Evolutionary conservation across 1,284 basidiomycete species (phyloP), one percentile per base, ranked within the genome.

Genomic region (Peniophora sp.): DNA sequence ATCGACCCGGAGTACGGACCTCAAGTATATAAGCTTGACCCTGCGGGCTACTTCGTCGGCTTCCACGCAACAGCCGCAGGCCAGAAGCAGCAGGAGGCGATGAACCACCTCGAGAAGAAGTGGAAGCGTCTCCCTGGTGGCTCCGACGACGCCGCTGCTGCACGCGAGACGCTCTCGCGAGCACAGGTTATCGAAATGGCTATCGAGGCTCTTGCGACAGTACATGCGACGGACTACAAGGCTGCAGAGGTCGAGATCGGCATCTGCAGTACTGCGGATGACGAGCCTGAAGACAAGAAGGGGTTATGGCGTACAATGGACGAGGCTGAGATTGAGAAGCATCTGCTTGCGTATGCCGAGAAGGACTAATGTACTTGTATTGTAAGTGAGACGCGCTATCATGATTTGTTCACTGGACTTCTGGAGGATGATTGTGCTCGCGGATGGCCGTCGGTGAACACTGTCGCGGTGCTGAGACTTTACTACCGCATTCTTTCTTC

Each of bases 21-120:
- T 12, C 96, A 97, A 69, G 82, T 90, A 61, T 99, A 97, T 80
- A 97, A 97, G 71, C 85, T 99, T 53, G 97, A 99, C 66, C 97
- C 97, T 5, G 97, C 97, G 1, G 97, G 97, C 2, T 98, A 97
- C 74, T 99, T 94, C 66, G 92, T 97, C 43, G 97, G 97, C 1
- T 99, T 96, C 76, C 93, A 97, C 60, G 97, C 96, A 18, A 97
- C 96, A 2, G 85, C 95, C 0, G 86, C 93, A 1, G 97, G 97
- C 1, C 92, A 96, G 68, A 99, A 99, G 64, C 96, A 99, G 64
- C 95, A 97, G 60, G 97, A 99, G 65, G 94, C 94, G 3, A 97
- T 95, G 83, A 99, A 98, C 69, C 90, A 92, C 63, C 76, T 99
- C 51, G 97, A 99, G 74, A 99, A 99, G 76, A 92, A 93, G 68